Conservation (phyloP, 2,329 filamentous ascomycete species). For the Colletotrichum liaoningense region DNA sequence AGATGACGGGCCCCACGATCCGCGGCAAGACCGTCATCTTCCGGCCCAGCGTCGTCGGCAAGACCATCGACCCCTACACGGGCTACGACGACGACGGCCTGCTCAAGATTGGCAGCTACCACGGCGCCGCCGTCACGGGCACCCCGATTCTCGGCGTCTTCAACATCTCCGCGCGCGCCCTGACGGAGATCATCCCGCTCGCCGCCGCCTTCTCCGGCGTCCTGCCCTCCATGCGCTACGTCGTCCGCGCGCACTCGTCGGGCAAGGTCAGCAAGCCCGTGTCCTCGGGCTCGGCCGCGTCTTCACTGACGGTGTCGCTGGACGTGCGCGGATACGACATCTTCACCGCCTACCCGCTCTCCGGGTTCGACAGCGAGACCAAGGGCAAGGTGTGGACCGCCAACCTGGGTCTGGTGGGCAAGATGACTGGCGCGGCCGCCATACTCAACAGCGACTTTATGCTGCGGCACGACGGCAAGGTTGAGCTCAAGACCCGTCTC, state of each 20-base stretch:
- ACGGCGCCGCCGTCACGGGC: constrained; percentile 74
- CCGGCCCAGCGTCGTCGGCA: constrained; percentile 80
- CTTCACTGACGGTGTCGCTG: constrained; percentile 72
- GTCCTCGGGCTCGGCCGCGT: constrained; percentile 52
- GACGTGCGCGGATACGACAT: constrained; percentile 81
- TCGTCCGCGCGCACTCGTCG: constrained; percentile 78
- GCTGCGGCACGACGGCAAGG: constrained; percentile 63
- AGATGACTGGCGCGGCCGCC: constrained; percentile 91
- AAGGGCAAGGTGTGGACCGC: constrained; percentile 65
- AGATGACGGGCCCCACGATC: constrained; percentile 83
- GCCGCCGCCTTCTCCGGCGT: constrained; percentile 78
- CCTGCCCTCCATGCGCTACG: constrained; percentile 67
- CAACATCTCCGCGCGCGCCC: constrained; percentile 74
- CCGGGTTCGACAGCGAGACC: constrained; percentile 61
- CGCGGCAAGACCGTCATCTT: constrained; percentile 83
- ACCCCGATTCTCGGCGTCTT: constrained; percentile 86
- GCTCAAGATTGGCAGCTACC: constrained; percentile 83
- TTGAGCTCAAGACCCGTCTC: constrained; percentile 75
- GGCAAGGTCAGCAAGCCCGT: constrained; percentile 70
- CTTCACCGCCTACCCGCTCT: constrained; percentile 77
- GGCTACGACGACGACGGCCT: constrained; percentile 79
- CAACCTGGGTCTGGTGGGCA: constrained; percentile 81
- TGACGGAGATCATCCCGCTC: constrained; percentile 78
- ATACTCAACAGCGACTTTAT: constrained; percentile 72
- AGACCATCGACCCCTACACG: constrained; percentile 78